phyloP scores from a whole-genome alignment of 2,329 filamentous ascomycete genomes.

The Sarocladium strictum region DNA sequence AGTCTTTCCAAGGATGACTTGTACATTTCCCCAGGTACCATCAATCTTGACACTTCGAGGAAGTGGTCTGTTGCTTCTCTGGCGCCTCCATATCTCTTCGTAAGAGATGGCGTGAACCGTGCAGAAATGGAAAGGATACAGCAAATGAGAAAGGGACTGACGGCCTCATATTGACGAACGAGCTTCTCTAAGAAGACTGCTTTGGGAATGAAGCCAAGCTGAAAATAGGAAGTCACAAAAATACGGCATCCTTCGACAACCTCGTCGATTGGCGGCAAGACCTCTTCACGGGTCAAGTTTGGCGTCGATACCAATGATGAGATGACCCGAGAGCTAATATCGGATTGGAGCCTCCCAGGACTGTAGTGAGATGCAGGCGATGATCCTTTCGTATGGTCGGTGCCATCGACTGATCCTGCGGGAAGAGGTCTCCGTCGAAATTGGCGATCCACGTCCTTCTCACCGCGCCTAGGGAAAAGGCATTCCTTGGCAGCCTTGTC shows the following conservation, averaged over 20 bases:
- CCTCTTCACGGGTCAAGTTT: neutral
- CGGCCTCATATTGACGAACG: conserved; percentile 13
- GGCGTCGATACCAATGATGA: neutral
- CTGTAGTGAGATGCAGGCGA: neutral
- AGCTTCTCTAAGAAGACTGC: conserved; percentile 23
- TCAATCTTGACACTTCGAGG: conserved; percentile 17
- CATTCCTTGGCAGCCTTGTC: conserved; percentile 13
- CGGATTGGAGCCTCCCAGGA: conserved; percentile 6
- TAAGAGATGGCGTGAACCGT: conserved; percentile 22
- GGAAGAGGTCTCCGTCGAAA: conserved; percentile 15
- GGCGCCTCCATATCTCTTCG: conserved; percentile 17
- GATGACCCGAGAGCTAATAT: neutral
- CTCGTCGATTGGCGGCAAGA: conserved; percentile 19
- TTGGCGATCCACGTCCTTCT: conserved; percentile 16
- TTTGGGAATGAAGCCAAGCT: conserved; percentile 27
- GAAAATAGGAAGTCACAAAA: conserved; percentile 24
- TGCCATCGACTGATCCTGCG: neutral
- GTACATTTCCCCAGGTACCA: conserved; percentile 24
- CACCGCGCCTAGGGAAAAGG: conserved; percentile 16
- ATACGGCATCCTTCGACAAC: conserved; percentile 22
- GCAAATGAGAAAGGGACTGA: conserved; percentile 23
- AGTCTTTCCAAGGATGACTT: conserved; percentile 21
- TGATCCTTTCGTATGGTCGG: neutral
- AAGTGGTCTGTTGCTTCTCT: conserved; percentile 22
- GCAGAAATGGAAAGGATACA: conserved; percentile 25